These are phyloP conservation scores for Blastomyces emzantsi DNA, from an alignment of 2,329 filamentous ascomycete species.

Conservation along the genomic window DNA sequence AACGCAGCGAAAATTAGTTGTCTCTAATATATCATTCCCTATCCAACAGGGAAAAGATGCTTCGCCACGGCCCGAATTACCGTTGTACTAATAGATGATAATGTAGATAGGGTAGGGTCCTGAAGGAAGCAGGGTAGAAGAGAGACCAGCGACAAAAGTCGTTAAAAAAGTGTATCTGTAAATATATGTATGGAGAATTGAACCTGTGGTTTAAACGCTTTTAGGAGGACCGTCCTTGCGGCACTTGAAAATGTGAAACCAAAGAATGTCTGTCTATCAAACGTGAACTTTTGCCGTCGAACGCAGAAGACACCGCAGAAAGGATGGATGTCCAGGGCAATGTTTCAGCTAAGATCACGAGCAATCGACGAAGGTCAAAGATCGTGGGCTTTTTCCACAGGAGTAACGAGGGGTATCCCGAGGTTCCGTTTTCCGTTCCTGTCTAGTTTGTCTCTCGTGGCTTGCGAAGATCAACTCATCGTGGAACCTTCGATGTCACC, in stretches of 20 bases:
- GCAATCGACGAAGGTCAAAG: background rate
- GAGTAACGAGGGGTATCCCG: too few species aligned
- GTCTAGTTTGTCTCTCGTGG: background rate
- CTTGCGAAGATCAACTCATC: background rate
- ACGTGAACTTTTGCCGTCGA: background rate
- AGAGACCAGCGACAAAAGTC: background rate
- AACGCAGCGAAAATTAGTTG: background rate
- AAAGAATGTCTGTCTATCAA: background rate
- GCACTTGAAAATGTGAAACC: constrained; percentile 1
- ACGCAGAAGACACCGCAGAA: background rate
- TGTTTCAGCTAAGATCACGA: background rate
- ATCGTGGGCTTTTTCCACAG: background rate
- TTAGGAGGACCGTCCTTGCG: background rate
- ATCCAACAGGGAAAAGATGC: background rate
- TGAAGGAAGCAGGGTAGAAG: background rate
- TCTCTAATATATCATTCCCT: background rate
- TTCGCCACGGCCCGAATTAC: background rate
- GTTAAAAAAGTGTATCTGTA: background rate
- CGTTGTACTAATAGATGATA: background rate
- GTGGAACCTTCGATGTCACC: background rate
- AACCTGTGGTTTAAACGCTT: background rate
- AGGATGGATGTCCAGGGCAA: background rate
- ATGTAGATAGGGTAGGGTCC: background rate
- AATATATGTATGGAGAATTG: background rate
- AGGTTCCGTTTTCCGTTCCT: too few species aligned